A percentile compares a stretch with the other conserved stretches of the same genome.
These are phyloP conservation scores for Xerocomellus intermedius DNA, from an alignment of 768 basidiomycete genomes.

Conservation along the genomic window DNA sequence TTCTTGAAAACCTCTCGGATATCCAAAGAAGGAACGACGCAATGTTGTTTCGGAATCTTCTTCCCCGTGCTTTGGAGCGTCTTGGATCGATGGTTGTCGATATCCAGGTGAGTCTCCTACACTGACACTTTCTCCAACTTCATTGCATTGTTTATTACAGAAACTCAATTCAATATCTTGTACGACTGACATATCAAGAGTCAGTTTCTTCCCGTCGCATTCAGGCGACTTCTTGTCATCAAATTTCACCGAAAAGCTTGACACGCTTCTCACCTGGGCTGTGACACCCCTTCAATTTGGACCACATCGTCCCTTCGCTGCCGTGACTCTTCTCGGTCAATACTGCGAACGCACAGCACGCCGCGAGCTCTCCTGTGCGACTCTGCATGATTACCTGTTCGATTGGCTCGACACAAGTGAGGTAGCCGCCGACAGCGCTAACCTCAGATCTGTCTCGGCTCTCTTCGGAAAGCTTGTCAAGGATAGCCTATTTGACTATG, in stretches of 20 bases:
- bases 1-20: constrained; percentile 63
- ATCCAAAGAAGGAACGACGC: constrained; percentile 78
- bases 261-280: constrained; percentile 76
- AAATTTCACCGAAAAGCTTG: constrained; percentile 64
- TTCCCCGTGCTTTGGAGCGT: constrained; percentile 56
- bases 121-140: neutral
- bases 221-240: constrained; percentile 33
- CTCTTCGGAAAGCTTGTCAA: constrained; percentile 73
- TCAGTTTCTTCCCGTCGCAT: constrained; percentile 57
- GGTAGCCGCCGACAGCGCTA: constrained; percentile 53
- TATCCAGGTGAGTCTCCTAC: constrained; percentile 39
- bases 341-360: constrained; percentile 67
- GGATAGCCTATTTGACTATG: constrained; percentile 69
- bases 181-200: constrained; percentile 55
- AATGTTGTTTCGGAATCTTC: constrained; percentile 68
- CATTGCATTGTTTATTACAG: constrained; percentile 36
- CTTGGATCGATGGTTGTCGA: constrained; percentile 61
- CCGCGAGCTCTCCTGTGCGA: constrained; percentile 55
- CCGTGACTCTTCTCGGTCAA: constrained; percentile 61
- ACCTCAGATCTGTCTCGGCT: constrained; percentile 59
- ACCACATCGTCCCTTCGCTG: constrained; percentile 75
- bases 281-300: constrained; percentile 81
- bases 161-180: constrained; percentile 75
- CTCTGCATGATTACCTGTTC: constrained; percentile 75
- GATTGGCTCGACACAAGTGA: constrained; percentile 76